Conservation (phyloP, 2,329 filamentous ascomycete species). For the Colletotrichum endophyticum region DNA sequence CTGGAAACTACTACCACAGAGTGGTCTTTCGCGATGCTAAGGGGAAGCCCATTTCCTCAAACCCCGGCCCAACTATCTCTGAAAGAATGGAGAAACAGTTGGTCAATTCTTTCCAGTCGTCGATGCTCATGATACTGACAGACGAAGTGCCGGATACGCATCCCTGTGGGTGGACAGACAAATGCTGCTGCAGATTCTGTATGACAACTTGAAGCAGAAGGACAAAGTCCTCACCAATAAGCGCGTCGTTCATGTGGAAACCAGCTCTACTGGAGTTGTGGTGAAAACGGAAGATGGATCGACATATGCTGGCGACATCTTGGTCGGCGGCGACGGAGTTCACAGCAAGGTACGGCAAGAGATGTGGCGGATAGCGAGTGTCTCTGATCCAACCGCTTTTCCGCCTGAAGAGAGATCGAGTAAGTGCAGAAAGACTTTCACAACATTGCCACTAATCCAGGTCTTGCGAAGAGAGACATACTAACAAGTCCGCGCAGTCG, state of each 20-base stretch:
- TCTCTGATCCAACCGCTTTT: conserved; percentile 27
- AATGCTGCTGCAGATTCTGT: conserved; percentile 36
- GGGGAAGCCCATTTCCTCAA: conserved; percentile 23
- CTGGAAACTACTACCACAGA: conserved; percentile 14
- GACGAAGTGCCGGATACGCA: conserved; percentile 28
- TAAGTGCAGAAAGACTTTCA: neutral
- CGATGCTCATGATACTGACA: neutral
- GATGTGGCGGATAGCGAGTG: conserved; percentile 27
- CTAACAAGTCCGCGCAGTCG: neutral
- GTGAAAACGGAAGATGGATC: conserved; percentile 35
- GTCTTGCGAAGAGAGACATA: neutral
- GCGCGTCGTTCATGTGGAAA: conserved; percentile 11
- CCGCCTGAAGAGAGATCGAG: conserved; percentile 17
- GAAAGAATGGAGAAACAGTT: neutral
- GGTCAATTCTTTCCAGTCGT: neutral
- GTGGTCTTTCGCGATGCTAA: neutral
- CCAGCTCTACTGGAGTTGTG: conserved; percentile 17
- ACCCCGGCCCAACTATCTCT: neutral
- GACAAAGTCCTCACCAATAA: conserved; percentile 16
- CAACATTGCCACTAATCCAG: neutral
- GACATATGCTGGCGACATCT: conserved; percentile 32
- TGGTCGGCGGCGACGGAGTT: conserved; percentile 46
- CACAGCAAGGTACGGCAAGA: conserved; percentile 39
- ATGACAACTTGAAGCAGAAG: conserved; percentile 35
- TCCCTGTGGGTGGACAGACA: conserved; percentile 40